Base-by-base conservation (phyloP, 208 protist species). In the Trypanosoma rangeli region DNA sequence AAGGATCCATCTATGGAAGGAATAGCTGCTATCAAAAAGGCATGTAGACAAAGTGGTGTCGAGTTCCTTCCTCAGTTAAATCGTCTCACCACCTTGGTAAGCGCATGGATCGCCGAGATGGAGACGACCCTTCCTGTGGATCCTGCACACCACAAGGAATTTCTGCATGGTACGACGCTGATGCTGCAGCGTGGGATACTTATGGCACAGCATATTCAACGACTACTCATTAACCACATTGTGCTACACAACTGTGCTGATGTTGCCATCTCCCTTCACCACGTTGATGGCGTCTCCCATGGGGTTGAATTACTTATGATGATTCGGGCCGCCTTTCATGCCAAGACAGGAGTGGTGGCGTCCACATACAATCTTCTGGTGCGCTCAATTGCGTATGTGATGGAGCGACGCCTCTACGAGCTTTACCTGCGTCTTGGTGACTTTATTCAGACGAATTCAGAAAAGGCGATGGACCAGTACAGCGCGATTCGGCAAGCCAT, bases 241-340 rank as follows among this genome's bases (percentile, higher is more conserved):
- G 62, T 76, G 37, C 63, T 98, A 16, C 94, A 98, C 70, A 82
- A 96, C 57, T 50, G 39, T 33, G 52, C 83, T 10, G 79, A 79
- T 42, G 81, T 78, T 0, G 78, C 87, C 37, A 66, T 98, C 20
- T 82, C 79, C 1, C 22, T 85, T 35, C 61, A 75, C 5, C 68
- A 89, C 42, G 86, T 98, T 33, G 62, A 80, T 33, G 64, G 70
- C n/a, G 65, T 98, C 18, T 85, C 88, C 37, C 75, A 86, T 18
- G 86, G 83, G 13, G 73, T 96, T 3, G 83, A 97, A 74, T 70
- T 98, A 74, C 76, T 98, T 8, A 94, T 97, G 73, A 84, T 89
- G 58, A 94, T 98, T 12, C 77, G 92, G 13, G 57, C 70, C 20
- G 92, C 89, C 1, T 97, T 88, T 71, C 90, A 97, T 74, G 68